Evolutionary conservation across 2,329 filamentous ascomycete species (phyloP), one percentile per base, ranked within the genome.

Genomic region (Paraconiothyrium brasiliense): DNA sequence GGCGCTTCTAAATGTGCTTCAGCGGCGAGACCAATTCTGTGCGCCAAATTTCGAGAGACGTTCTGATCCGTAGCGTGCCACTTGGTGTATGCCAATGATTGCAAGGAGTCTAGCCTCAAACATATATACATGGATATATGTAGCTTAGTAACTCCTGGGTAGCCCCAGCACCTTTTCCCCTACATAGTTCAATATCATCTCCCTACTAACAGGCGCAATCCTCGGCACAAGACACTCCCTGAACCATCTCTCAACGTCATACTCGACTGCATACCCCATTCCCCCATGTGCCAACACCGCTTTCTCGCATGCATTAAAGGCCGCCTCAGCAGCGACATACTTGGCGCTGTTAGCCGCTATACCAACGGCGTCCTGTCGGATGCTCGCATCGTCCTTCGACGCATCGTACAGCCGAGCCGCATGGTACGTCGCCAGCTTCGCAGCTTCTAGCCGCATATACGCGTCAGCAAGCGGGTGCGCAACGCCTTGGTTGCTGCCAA

Each of bases 101-200:
- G 10, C 13, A 37, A 7, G 35, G 3, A 14, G 3, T 11, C 8
- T 14, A 9, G 3, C 35, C 9, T 37, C 35, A 14, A 37, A 37
- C 10, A 4, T 37, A 37, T 14, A 11, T 37, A 37, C 13, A 37
- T 9, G 35, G 11, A 37, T 10, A 14, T 7, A 37, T 10, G 11
- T 37, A 30, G 4, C 35, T 9, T 24, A 58, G 27, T 92, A 93
- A 70, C 89, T 92, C 61, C 87, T 82, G 1, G 90, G 90, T 30
- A 92, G 69, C 3, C 83, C 79, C n/a, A 92, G 76, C 0, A 87
- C 89, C 78, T 87, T 91, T 74, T 92, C 90, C 2, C 85, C 84
- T 13, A 92, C 85, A 73, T 88, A 92, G 67, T 92, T 92, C 81
- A 91, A 80, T 56, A 92, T 91, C 90, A 92, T 92, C 79, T 92